Evolutionary conservation across 208 protist genomes (phyloP).

Genomic region (Angomonas deanei): DNA sequence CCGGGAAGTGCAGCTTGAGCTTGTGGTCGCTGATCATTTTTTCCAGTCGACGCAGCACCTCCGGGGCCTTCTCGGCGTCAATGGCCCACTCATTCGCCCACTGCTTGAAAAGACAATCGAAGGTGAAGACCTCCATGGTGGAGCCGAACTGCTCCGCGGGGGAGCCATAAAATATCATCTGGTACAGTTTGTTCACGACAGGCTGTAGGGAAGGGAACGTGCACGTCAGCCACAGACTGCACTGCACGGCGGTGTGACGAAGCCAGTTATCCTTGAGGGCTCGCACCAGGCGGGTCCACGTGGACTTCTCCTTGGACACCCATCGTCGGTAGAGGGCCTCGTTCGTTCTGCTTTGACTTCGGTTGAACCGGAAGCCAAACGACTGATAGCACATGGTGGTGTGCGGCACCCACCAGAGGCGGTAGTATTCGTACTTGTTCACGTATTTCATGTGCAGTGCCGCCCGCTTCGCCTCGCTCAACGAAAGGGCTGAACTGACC

Average conservation of each 20-base stretch:
- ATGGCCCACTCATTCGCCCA: conserved; percentile 81
- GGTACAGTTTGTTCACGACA: conserved; percentile 53
- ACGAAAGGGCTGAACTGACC: conserved; percentile 30
- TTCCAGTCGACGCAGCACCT: conserved; percentile 40
- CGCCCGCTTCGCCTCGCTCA: conserved; percentile 20
- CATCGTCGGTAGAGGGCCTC: neutral
- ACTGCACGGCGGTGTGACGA: conserved; percentile 48
- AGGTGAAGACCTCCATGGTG: conserved; percentile 62
- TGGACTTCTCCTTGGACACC: neutral
- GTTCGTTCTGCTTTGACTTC: neutral
- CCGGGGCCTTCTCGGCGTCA: conserved; percentile 27
- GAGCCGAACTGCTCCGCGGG: conserved; percentile 42
- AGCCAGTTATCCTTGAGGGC: conserved; percentile 39
- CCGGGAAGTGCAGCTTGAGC: conserved; percentile 69
- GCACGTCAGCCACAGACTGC: conserved; percentile 35
- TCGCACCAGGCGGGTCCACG: conserved; percentile 8
- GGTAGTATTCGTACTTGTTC: conserved; percentile 42
- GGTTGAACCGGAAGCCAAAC: conserved; percentile 26
- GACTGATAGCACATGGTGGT: conserved; percentile 71
- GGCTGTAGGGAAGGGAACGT: conserved; percentile 44
- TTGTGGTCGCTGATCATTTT: conserved; percentile 47
- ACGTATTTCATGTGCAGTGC: neutral
- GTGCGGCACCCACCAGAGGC: conserved; percentile 80
- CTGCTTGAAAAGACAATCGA: conserved; percentile 78
- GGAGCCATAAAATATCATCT: conserved; percentile 27